A percentile compares a stretch with the other conserved stretches of the same genome.
phyloP scores from a whole-genome alignment of 768 basidiomycete species.

The Suillus tomentosus region DNA sequence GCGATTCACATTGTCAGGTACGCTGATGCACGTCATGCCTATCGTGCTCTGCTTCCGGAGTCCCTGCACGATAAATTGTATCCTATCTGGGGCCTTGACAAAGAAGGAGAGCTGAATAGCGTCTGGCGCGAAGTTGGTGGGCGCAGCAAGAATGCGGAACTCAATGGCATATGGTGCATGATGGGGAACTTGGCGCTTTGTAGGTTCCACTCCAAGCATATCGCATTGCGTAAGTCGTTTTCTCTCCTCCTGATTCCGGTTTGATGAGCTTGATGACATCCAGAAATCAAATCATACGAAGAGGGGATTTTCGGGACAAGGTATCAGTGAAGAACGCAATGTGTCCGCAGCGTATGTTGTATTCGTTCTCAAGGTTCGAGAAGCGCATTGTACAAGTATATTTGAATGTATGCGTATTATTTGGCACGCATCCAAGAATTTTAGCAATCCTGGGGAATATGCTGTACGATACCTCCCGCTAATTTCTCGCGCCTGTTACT shows the following conservation, averaged over 20 bases:
- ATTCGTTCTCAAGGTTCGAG: background rate
- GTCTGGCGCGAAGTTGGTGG: constrained; percentile 51
- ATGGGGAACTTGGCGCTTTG: constrained; percentile 64
- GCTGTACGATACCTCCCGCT: no score
- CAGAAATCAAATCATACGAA: constrained; percentile 73
- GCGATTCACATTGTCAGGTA: constrained; percentile 19
- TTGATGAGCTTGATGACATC: background rate
- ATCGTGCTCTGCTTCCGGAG: constrained; percentile 23
- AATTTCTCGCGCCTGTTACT: no score
- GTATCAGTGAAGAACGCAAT: constrained; percentile 17
- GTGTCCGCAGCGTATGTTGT: background rate
- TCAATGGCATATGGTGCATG: constrained; percentile 52
- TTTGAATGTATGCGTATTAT: background rate
- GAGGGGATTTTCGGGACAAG: constrained; percentile 43
- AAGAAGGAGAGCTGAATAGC: constrained; percentile 32
- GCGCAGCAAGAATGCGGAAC: constrained; percentile 18
- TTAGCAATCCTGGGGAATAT: background rate
- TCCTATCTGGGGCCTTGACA: constrained; percentile 33
- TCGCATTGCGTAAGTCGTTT: constrained; percentile 59
- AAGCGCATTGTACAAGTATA: background rate
- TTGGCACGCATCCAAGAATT: background rate
- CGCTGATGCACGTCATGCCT: constrained; percentile 21
- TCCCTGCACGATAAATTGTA: constrained; percentile 19
- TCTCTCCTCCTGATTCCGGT: background rate
- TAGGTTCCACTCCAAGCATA: constrained; percentile 67